phyloP scores from a whole-genome alignment of 257 asterid species.

The Fraxinus americana region DNA sequence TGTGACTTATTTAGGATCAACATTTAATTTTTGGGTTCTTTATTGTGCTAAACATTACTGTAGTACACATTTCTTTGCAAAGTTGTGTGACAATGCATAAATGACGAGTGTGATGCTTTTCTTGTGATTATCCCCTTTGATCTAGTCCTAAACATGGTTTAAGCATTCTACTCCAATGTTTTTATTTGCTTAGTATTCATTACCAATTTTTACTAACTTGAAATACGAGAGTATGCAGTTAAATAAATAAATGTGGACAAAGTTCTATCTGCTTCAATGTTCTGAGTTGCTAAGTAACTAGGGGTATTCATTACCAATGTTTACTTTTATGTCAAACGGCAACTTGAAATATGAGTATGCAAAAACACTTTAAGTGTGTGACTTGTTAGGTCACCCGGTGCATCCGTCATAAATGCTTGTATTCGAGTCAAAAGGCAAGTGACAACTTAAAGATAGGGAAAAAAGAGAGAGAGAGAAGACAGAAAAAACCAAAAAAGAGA shows the following conservation, averaged over 20 bases:
- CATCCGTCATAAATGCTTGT: no score
- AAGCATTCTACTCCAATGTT: neutral
- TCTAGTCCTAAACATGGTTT: neutral
- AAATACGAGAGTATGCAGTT: neutral
- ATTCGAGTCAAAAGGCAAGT: no score
- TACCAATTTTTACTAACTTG: no score
- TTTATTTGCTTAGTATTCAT: no score
- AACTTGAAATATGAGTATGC: neutral
- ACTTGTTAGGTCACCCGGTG: no score
- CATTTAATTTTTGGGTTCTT: neutral
- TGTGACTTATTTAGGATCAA: neutral
- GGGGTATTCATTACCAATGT: constrained; percentile 1
- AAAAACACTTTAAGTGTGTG: neutral
- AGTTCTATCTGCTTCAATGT: neutral
- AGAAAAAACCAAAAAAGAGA: no score
- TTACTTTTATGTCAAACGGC: neutral
- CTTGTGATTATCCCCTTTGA: constrained; percentile 6
- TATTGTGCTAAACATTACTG: neutral
- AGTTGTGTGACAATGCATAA: neutral
- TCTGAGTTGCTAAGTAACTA: neutral
- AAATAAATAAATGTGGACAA: neutral
- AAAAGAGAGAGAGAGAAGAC: no score
- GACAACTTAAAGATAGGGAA: no score
- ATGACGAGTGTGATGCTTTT: neutral
- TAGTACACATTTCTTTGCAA: neutral